Evolutionary conservation across 177 flowering plant genomes (phyloP), one percentile per base, ranked within the genome.

Genomic region (Telopea speciosissima): DNA sequence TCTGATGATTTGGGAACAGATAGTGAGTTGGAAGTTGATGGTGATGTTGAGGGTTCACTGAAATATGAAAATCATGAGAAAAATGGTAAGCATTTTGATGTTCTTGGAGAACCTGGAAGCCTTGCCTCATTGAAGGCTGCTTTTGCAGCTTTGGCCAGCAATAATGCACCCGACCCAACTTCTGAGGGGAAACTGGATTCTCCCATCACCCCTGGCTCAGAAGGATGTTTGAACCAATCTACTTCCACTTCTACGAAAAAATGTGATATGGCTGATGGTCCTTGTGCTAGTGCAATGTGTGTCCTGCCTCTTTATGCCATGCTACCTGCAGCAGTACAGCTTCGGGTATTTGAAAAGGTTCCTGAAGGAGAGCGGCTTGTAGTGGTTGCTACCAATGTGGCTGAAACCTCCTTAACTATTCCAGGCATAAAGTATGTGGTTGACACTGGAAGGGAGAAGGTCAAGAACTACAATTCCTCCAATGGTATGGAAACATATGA

Each of bases 291-390:
- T 72, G 76, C 85, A 64, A 56, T 96, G 81, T 73, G 66, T 70
- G 89, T 93, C 75, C 83, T 93, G 56, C 99, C 98, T 45, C 95
- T 96, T 71, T 96, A 91, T 84, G 98, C 98, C 58, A 91, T 91
- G 99, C 86, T 96, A 58, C 90, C 96, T 66, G 95, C 97, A 67
- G 83, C 89, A 52, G 87, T 84, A 42, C 98, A 93, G 76, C 91
- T 91, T 70, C 84, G 86, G 77, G 97, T 96, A n/a, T 96, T 93
- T 81, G 88, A 82, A 23, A 80, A 85, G 61, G 82, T 86, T 54
- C 81, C 78, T 76, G 92, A 91, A 78, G 94, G 92, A 33, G 90
- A 91, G 77, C 83, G 99, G 23, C 93, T 96, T 73, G 90, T 96
- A 71, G 93, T 96, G 64, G 90, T 89, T 76, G 91, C 91, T 26